Evolutionary conservation across 1,139 yeast species (phyloP).

Genomic region (Magnusiomyces ingens): DNA sequence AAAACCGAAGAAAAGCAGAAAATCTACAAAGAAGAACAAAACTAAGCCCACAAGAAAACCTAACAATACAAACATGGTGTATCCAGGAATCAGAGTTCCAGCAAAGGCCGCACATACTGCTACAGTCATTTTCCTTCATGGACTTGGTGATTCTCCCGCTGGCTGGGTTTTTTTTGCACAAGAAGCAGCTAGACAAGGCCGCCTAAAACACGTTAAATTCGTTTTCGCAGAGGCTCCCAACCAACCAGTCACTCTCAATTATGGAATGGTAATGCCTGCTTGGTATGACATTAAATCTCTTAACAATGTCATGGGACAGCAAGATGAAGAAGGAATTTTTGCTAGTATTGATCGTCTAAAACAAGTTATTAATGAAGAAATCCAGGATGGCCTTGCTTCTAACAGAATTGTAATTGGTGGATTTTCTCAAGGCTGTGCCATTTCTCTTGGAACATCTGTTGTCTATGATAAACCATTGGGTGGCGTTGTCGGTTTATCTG

Average conservation of each 20-base stretch:
- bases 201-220: conserved; percentile 58
- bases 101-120: conserved; percentile 41
- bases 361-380: conserved; percentile 54
- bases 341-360: conserved; percentile 49
- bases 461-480: conserved; percentile 55
- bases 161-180: conserved; percentile 78
- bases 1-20: too few relatives aligned
- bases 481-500: conserved; percentile 73
- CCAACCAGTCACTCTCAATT: conserved; percentile 60
- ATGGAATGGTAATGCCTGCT: conserved; percentile 64
- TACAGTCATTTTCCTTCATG: conserved; percentile 77
- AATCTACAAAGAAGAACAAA: too few relatives aligned
- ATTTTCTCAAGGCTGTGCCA: conserved; percentile 89
- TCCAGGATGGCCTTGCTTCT: conserved; percentile 55
- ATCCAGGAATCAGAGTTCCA: conserved; percentile 20
- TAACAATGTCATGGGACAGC: conserved; percentile 40
- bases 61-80: conserved; percentile 9
- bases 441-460: conserved; percentile 49
- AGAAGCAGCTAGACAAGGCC: conserved; percentile 35
- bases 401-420: conserved; percentile 83
- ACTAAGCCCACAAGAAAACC: neutral
- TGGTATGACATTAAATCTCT: conserved; percentile 80
- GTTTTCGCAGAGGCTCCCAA: conserved; percentile 86
- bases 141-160: conserved; percentile 82
- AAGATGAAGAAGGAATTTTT: conserved; percentile 61